Evolutionary conservation across 1,284 basidiomycete species (phyloP), one percentile per base, ranked within the genome.

Genomic region (Paramarasmius palmivorus): DNA sequence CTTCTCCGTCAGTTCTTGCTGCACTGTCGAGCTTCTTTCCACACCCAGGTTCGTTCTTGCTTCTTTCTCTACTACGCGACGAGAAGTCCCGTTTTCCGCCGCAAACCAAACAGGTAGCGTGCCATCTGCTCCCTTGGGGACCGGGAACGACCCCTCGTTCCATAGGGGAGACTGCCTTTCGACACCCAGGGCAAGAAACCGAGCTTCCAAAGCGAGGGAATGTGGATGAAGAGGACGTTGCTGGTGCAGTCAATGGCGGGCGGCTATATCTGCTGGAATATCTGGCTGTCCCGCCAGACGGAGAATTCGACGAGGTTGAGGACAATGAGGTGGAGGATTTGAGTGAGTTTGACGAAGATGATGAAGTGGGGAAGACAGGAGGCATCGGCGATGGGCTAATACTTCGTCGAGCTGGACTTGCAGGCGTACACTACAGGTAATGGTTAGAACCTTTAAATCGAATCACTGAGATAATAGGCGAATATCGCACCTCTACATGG

Each of bases 81-180:
- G 66, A 54, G 70, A 82, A 40, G 74, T 78, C 50, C 65, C 68
- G 79, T 65, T 83, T 88, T 0, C 90, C 90, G 3, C 91, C 91
- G 63, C 90, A 93, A 5, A 90, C 76, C 49, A 93, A 74, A 65
- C 90, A 93, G 25, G 76, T 65, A 12, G 78, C 74, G 68, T 93
- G 90, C 90, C 90, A 93, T 55, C 81, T 77, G 17, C 84, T 84
- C 26, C 86, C 86, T 58, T 88, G 84, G 12, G 90, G 91, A 6
- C 90, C 90, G 20, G 88, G 84, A 29, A 93, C 86, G 20, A 92
- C 88, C 5, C 90, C 90, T 55, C 80, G 74, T 63, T 93, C 90
- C 89, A 93, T 92, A 2, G 81, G 80, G 22, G 86, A 89, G 9
- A 92, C 90, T 1, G 79, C 65, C 61, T 80, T 83, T 55, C 72